These are phyloP conservation scores for Colletotrichum tropicicola DNA, from an alignment of 2,329 filamentous ascomycete species.

Conservation along the genomic window DNA sequence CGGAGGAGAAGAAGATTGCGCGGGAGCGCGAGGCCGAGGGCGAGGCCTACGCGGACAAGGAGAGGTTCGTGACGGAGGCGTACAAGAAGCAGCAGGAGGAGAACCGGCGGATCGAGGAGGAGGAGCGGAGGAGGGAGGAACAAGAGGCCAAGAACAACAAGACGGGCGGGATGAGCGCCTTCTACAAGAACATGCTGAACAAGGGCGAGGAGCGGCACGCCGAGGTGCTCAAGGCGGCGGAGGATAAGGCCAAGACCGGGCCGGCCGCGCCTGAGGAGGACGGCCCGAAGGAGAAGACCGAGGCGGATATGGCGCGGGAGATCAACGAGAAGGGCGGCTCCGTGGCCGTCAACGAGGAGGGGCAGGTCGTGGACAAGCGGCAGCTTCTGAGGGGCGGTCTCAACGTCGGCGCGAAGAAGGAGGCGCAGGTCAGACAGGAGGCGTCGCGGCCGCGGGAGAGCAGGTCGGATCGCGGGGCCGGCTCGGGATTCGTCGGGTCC, in stretches of 20 bases:
- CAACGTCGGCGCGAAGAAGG: conserved; percentile 74
- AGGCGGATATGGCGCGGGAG: conserved; percentile 72
- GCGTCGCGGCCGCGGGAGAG: conserved; percentile 32
- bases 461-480: conserved; percentile 16
- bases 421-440: conserved; percentile 46
- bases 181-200: conserved; percentile 79
- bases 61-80: conserved; percentile 85
- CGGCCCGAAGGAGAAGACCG: conserved; percentile 58
- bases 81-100: conserved; percentile 86
- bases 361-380: conserved; percentile 85
- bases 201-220: conserved; percentile 75
- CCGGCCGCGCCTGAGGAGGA: conserved; percentile 40
- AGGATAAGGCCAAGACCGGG: conserved; percentile 58
- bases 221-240: conserved; percentile 74
- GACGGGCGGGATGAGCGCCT: conserved; percentile 77
- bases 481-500: conserved; percentile 49
- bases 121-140: conserved; percentile 74
- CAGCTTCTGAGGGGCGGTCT: conserved; percentile 80
- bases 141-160: conserved; percentile 71
- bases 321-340: conserved; percentile 69
- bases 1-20: conserved; percentile 82
- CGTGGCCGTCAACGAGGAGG: conserved; percentile 82
- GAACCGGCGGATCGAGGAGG: conserved; percentile 73
- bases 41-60: conserved; percentile 83
- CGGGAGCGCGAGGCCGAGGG: conserved; percentile 82